Conservation (phyloP, 257 asterid genomes). For the Osmanthus fragrans region DNA sequence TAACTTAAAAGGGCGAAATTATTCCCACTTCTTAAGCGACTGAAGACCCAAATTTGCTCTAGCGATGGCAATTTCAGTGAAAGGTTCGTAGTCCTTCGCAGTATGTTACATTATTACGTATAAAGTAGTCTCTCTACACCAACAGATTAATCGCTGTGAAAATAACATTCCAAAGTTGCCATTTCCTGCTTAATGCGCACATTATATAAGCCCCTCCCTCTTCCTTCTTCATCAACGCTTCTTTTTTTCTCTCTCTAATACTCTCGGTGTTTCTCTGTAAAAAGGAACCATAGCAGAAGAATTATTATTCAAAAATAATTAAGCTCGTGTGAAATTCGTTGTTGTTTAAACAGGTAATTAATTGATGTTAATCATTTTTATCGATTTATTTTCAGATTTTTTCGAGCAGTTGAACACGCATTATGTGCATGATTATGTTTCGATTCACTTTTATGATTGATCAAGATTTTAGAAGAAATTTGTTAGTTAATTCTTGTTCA, state of each 20-base stretch:
- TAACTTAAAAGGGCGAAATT: constrained; percentile 15
- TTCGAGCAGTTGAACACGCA: neutral
- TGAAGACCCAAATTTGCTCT: neutral
- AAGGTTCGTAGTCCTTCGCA: constrained; percentile 2
- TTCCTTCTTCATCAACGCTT: constrained; percentile 25
- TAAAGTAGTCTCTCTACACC: neutral
- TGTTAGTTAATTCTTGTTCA: constrained; percentile 9
- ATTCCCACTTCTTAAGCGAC: constrained; percentile 16
- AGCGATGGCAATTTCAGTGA: constrained; percentile 22
- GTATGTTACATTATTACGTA: neutral
- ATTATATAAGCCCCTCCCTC: constrained; percentile 28
- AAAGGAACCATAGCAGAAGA: constrained; percentile 3
- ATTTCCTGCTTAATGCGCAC: constrained; percentile 31
- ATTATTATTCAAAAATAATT: constrained; percentile 5
- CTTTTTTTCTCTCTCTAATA: constrained; percentile 20
- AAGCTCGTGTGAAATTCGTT: constrained; percentile 10
- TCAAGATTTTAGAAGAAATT: neutral
- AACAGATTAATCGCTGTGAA: constrained; percentile 15
- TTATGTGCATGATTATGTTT: neutral
- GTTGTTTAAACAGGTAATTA: constrained; percentile 28
- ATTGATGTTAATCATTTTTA: neutral
- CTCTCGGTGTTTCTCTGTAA: constrained; percentile 17
- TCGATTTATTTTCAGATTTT: neutral
- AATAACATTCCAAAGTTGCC: constrained; percentile 30
- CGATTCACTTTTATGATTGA: neutral